phyloP scores from a whole-genome alignment of 1,284 basidiomycete species.

The Afroboletus lepidellus region DNA sequence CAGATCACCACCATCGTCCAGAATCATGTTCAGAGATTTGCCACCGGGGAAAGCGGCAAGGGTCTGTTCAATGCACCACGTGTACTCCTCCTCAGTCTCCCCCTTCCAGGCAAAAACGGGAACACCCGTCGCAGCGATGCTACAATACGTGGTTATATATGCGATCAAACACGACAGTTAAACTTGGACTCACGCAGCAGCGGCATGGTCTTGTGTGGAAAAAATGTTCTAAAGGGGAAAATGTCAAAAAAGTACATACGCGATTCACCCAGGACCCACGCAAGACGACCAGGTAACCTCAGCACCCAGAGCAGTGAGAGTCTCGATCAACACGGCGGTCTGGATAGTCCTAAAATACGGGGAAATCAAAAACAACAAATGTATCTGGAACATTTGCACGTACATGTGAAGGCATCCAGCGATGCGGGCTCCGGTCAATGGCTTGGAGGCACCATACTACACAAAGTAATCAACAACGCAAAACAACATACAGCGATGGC shows the following conservation, averaged over 20 bases:
- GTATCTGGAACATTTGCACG: conserved; percentile 14
- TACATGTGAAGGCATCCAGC: conserved; percentile 98
- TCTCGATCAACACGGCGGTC: conserved; percentile 96
- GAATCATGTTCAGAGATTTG: conserved; percentile 96
- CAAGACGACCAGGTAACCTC: conserved; percentile 99
- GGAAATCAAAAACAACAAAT: neutral
- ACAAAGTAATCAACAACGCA: conserved; percentile 12
- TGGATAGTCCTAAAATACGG: conserved; percentile 81
- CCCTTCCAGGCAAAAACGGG: conserved; percentile 99
- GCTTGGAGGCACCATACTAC: conserved; percentile 80
- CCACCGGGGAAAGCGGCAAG: conserved; percentile 78
- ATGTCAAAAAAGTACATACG: conserved; percentile 7
- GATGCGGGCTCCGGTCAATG: conserved; percentile 93
- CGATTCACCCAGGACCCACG: conserved; percentile 45
- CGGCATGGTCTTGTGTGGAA: conserved; percentile 99
- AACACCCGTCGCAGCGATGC: conserved; percentile 96
- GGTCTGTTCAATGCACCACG: conserved; percentile 98
- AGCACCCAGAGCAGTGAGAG: conserved; percentile 90
- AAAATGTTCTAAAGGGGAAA: conserved; percentile 83
- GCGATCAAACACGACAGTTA: neutral
- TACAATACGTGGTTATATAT: conserved; percentile 29
- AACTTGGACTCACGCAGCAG: conserved; percentile 75
- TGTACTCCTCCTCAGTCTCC: conserved; percentile 98
- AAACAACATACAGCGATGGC: neutral
- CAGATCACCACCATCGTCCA: conserved; percentile 98